Percentiles rank a stretch among this genome's conserved stretches.
These are phyloP conservation scores for Kwoniella newhampshirensis DNA, from an alignment of 768 basidiomycete genomes.

Conservation along the genomic window DNA sequence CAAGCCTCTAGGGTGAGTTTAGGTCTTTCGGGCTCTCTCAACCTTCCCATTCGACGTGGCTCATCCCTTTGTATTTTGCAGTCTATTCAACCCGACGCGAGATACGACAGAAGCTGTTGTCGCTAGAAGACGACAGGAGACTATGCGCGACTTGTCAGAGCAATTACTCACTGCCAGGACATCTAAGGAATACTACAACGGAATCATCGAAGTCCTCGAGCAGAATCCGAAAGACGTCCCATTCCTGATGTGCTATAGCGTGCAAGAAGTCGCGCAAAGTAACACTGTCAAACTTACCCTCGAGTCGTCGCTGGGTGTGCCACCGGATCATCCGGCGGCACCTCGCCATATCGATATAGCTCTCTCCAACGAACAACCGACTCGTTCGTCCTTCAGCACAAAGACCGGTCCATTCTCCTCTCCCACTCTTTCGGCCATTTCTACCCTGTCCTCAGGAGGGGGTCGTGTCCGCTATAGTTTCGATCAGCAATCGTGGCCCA, in stretches of 20 bases:
- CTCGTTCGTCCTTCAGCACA: neutral
- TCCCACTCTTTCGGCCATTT: slow-evolving; percentile 8
- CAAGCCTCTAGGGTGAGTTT: slow-evolving; percentile 15
- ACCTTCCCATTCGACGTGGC: neutral
- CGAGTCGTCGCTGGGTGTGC: slow-evolving; percentile 23
- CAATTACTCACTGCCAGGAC: slow-evolving; percentile 15
- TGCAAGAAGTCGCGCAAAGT: slow-evolving; percentile 3
- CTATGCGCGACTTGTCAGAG: slow-evolving; percentile 23
- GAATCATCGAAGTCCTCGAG: slow-evolving; percentile 21
- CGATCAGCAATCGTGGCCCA: slow-evolving; percentile 24
- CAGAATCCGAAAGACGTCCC: slow-evolving; percentile 27
- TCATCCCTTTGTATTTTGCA: neutral
- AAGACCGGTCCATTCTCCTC: slow-evolving; percentile 8
- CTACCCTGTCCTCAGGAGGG: slow-evolving; percentile 8
- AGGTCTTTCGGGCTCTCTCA: neutral
- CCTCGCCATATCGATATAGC: neutral
- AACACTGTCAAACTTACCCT: slow-evolving; percentile 8
- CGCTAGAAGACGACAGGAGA: slow-evolving; percentile 23
- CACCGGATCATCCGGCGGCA: slow-evolving; percentile 18
- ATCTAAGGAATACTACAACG: slow-evolving; percentile 14
- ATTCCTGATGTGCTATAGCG: slow-evolving; percentile 29
- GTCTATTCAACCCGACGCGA: slow-evolving; percentile 24
- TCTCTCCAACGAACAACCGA: neutral
- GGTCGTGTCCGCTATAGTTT: slow-evolving; percentile 13
- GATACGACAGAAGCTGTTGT: slow-evolving; percentile 30